Base-by-base conservation (phyloP, 495 filamentous ascomycete species). In the Articulospora tetracladia region DNA sequence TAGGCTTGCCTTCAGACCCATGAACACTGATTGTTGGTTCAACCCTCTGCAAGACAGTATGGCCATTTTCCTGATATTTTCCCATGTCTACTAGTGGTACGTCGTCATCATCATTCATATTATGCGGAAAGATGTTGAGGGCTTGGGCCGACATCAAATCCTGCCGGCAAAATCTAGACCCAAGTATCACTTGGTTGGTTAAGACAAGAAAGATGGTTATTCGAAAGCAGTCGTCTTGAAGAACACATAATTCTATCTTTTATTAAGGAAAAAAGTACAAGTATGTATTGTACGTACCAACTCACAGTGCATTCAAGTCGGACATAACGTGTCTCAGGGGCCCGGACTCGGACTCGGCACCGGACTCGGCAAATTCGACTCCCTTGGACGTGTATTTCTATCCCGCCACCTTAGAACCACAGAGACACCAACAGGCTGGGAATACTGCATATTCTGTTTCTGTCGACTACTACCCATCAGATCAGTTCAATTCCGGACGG, bases 311-410 rank as follows among this genome's bases (percentile, higher is more conserved):
- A 34, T 7, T 34, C 30, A 34, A 7, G 30, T 34, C 30, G 30
- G 30, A 34, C 15, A 34, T 34, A 34, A 34, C 7, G 15, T 34
- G 6, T 6, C 30, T 34, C 6, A 34, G 30, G 30, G 30, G 30
- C 44, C 19, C 44, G 44, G 44, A 8, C 48, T 51, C 48, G 48
- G 48, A 11, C 48, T 26, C 48, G 48, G 48, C 4, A 7, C 25
- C 48, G 48, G 48, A 51, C 48, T 51, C 48, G 48, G 48, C 22
- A 51, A 25, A 25, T 51, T 28, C 25, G 8, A 44, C n/a, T n/a
- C n/a, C n/a, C 15, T 19, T 8, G 4, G 39, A 19, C 3, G 3
- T 44, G 39, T 3, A 8, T 44, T 3, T 17, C n/a, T 44, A 15
- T 34, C 30, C 39, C 39, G 3, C 15, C 39, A 44, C 3, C 15